A percentile compares a stretch with the other conserved stretches of the same genome.
Evolutionary conservation across 257 asterid species (phyloP).

Genomic region (Penstemon eatonii): DNA sequence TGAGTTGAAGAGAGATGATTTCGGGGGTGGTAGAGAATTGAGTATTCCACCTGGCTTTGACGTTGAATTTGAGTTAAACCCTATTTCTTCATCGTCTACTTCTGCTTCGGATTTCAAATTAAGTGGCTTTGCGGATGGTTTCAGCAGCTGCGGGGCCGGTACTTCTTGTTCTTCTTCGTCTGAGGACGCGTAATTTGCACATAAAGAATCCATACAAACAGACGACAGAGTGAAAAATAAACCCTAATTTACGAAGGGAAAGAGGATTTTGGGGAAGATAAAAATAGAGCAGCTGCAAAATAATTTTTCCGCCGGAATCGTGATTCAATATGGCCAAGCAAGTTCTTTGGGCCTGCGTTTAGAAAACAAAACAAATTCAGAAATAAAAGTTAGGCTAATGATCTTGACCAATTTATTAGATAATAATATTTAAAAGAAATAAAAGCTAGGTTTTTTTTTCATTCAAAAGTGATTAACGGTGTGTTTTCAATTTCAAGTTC

Average conservation of each 20-base stretch:
- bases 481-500: too few species aligned
- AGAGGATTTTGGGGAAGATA: slow-evolving; percentile 11
- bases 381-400: too few species aligned
- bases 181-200: slow-evolving; percentile 82
- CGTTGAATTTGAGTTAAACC: slow-evolving; percentile 26
- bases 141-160: slow-evolving; percentile 20
- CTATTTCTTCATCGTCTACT: slow-evolving; percentile 8
- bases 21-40: slow-evolving; percentile 42
- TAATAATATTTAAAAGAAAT: too few species aligned
- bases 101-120: slow-evolving; percentile 15
- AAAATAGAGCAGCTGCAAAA: too few species aligned
- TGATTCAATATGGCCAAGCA: too few species aligned
- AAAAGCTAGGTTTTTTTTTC: too few species aligned
- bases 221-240: not conserved
- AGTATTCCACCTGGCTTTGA: slow-evolving; percentile 32
- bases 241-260: slow-evolving; percentile 19
- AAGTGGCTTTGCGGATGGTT: slow-evolving; percentile 15
- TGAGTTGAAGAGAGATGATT: slow-evolving; percentile 50
- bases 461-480: too few species aligned
- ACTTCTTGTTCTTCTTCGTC: slow-evolving; percentile 53
- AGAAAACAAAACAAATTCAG: too few species aligned
- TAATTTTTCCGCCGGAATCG: too few species aligned
- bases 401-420: too few species aligned
- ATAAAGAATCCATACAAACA: slow-evolving; percentile 62
- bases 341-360: too few species aligned